phyloP scores from a whole-genome alignment of 1,284 basidiomycete genomes.

The Sanghuangporus weigelae region DNA sequence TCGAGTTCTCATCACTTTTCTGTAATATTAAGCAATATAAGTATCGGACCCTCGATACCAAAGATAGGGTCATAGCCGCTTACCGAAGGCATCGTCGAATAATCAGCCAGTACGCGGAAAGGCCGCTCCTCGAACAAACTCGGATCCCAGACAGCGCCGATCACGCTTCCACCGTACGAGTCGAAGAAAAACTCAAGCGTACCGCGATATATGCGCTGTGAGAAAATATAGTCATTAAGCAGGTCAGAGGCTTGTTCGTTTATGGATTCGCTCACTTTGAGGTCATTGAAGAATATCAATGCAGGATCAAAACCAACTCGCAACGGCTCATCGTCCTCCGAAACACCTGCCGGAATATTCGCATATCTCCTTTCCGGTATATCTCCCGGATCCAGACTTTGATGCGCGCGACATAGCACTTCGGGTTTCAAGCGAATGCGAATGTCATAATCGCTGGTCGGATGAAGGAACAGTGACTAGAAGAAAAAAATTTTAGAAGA shows the following conservation, averaged over 20 bases:
- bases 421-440: slow-evolving; percentile 69
- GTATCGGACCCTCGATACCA: background rate
- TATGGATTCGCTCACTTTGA: slow-evolving; percentile 49
- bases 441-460: slow-evolving; percentile 82
- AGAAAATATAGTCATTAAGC: background rate
- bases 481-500: slow-evolving; percentile 10
- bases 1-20: slow-evolving; percentile 25
- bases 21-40: slow-evolving; percentile 13
- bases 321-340: slow-evolving; percentile 28
- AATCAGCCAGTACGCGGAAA: slow-evolving; percentile 83
- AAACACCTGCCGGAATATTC: slow-evolving; percentile 34
- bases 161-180: slow-evolving; percentile 68
- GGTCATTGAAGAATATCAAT: slow-evolving; percentile 59
- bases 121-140: slow-evolving; percentile 45
- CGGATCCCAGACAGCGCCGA: slow-evolving; percentile 89
- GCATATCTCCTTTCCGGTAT: slow-evolving; percentile 40
- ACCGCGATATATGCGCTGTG: slow-evolving; percentile 70
- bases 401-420: slow-evolving; percentile 68
- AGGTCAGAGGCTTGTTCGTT: background rate
- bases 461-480: slow-evolving; percentile 80
- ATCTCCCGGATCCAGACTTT: slow-evolving; percentile 51
- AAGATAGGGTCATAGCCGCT: slow-evolving; percentile 26
- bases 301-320: slow-evolving; percentile 84
- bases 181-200: slow-evolving; percentile 87
- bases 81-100: slow-evolving; percentile 56